phyloP scores from a whole-genome alignment of 495 filamentous ascomycete species.

The Penicillium argentinense region DNA sequence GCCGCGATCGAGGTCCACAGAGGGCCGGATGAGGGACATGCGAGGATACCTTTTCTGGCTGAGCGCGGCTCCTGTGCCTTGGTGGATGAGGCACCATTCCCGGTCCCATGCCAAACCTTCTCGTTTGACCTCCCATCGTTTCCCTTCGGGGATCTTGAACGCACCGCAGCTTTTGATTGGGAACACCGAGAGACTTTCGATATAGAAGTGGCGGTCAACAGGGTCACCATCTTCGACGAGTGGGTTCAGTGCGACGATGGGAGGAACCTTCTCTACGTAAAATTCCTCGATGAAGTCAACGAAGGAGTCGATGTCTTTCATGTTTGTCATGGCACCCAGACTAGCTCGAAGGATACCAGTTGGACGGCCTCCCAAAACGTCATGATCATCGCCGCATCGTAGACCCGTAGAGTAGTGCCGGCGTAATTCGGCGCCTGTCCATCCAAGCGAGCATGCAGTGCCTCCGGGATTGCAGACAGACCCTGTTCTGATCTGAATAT shows the following conservation, averaged over 20 bases:
- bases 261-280: constrained; percentile 56
- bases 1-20: constrained; percentile 62
- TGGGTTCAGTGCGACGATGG: constrained; percentile 22
- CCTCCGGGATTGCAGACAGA: constrained; percentile 92
- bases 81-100: constrained; percentile 90
- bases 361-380: constrained; percentile 78
- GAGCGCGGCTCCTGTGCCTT: constrained; percentile 72
- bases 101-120: constrained; percentile 90
- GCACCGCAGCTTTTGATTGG: constrained; percentile 90
- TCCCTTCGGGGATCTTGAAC: constrained; percentile 63
- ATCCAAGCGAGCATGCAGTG: constrained; percentile 63
- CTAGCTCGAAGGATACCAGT: constrained; percentile 85
- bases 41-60: constrained; percentile 80
- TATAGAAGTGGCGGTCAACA: constrained; percentile 33
- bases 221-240: constrained; percentile 14
- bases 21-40: constrained; percentile 78
- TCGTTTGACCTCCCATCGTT: constrained; percentile 68
- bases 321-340: constrained; percentile 83
- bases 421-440: constrained; percentile 76
- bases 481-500: constrained; percentile 80
- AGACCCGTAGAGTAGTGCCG: constrained; percentile 78
- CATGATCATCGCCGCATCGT: constrained; percentile 75
- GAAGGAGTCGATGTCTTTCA: constrained; percentile 70
- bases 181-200: constrained; percentile 67
- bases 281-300: constrained; percentile 74